Evolutionary conservation across 805 yeast species (phyloP), one percentile per base, ranked within the genome.

Genomic region (Nematodospora valgi): DNA sequence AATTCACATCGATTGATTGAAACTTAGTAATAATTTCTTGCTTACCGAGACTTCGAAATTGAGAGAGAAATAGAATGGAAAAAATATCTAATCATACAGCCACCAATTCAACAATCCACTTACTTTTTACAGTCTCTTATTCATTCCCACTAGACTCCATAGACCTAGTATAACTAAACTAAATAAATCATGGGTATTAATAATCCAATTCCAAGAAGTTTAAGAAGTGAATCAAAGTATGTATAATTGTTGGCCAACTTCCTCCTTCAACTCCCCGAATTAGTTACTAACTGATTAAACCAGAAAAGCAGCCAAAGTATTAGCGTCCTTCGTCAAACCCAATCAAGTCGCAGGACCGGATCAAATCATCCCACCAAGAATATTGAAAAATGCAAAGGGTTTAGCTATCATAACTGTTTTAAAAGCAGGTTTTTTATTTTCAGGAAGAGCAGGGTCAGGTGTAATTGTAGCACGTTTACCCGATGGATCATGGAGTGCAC

Each of bases 381-480:
- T 91, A 3, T 71, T 91, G 41, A 79, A 83, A 44, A 82, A 85
- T 52, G 98, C 98, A 26, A 86, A 87, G 56, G 98, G 98, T 20
- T 70, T 91, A 34, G 97, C 95, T 4, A 64, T 91, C 24, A 74
- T 91, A 45, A 91, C 98, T 0, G 97, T 93, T n/a, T 68, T 91
- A 39, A 91, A 93, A 58, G 98, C 98, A 4, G 98, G 98, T 2
- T 91, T 91, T 58, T 68, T 91, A 37, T 91, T 91, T 58, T 86
- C 96, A 3, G 98, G 98, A 19, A 76, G 98, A 57, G 98, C 97
- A 1, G 98, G 98, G 17, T 86, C 96, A 1, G 98, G 98, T 45
- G 86, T 91, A 23, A 84, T 91, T 42, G 94, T 91, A 17, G 96
- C 97, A 4, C 70, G 97, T 40, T 70, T 93, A 32, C 94, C 94